Evolutionary conservation across 495 filamentous ascomycete genomes (phyloP), one percentile per base, ranked within the genome.

Genomic region (Daldinia vernicosa): DNA sequence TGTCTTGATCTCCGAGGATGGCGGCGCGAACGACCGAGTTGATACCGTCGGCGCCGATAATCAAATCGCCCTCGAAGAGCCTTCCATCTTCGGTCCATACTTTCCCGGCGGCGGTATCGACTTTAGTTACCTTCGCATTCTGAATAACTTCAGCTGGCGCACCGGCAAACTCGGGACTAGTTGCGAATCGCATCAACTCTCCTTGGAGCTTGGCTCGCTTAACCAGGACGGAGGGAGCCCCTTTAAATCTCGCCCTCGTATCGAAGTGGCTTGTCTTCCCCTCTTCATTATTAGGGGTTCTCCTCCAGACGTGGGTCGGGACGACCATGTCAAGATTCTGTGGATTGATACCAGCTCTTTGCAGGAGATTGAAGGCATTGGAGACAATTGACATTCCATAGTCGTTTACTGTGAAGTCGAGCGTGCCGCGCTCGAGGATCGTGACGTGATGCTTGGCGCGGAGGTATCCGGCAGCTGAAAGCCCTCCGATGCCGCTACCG

Each of bases 1-100:
- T 55, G 3, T 64, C 60, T 51, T 69, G 56, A 12, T 65, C 65
- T 35, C 67, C 64, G n/a, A 77, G 64, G 26, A 77, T 28, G n/a
- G 70, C 66, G 14, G 62, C 47, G 27, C 72, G 73, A 26, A 73
- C 67, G 6, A 66, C 30, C 4, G 75, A 77, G 19, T 77, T 51
- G 30, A 77, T 77, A 17, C 73, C 75, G 63, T 77, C 75, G 22
- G 75, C 75, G 0, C 75, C 73, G 33, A 77, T 52, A 32, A 77
- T 67, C 5, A 77, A 57, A 62, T 77, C 73, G 17, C 70, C 71
- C 59, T 75, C 70, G 52, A 75, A 75, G 5, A 66, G 28, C 33
- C 40, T 65, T 12, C 72, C 75, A 52, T 73, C 70, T 35, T 74
- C 67, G 0, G 70, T 69, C 67, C 73, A 74, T 28, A 75, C 75